phyloP scores from a whole-genome alignment of 805 yeast genomes.

The Sugiyamaella marilandica region DNA sequence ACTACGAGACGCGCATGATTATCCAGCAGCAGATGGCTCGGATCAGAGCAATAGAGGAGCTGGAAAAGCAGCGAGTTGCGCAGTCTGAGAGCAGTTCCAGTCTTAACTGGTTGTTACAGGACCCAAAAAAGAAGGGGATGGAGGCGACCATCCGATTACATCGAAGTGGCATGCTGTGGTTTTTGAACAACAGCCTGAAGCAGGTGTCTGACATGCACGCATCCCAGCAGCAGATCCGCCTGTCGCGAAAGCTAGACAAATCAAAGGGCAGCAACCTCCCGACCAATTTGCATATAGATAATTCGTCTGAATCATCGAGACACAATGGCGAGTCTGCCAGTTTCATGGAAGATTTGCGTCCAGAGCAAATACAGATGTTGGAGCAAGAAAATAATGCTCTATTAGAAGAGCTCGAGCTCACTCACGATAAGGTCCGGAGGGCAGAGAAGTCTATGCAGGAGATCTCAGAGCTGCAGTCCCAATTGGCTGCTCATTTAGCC shows the following conservation, averaged over 20 bases:
- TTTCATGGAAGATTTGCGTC: constrained; percentile 6
- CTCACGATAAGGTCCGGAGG: constrained; percentile 34
- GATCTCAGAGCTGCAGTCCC: constrained; percentile 69
- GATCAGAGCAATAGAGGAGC: constrained; percentile 27
- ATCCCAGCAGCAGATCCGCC: constrained; percentile 33
- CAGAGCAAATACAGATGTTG: constrained; percentile 28
- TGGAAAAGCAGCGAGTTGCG: constrained; percentile 24
- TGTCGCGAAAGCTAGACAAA: constrained; percentile 27
- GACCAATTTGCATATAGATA: neutral
- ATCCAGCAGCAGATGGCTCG: constrained; percentile 32
- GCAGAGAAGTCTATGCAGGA: constrained; percentile 46
- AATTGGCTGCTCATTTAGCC: constrained; percentile 65
- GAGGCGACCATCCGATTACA: constrained; percentile 30
- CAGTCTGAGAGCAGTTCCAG: constrained; percentile 15
- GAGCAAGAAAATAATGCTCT: constrained; percentile 34
- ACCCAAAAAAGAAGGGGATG: constrained; percentile 25
- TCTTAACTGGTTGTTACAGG: constrained; percentile 21
- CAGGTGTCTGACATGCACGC: constrained; percentile 31
- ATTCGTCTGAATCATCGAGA: neutral
- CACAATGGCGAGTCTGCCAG: neutral
- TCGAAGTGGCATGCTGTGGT: constrained; percentile 35
- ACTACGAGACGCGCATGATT: constrained; percentile 34
- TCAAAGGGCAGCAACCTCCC: constrained; percentile 19
- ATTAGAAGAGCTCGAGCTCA: constrained; percentile 33
- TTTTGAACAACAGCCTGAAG: constrained; percentile 31